These are phyloP conservation scores for Phytophthora idaei DNA, from an alignment of 352 stramenopile genomes.

Conservation along the genomic window DNA sequence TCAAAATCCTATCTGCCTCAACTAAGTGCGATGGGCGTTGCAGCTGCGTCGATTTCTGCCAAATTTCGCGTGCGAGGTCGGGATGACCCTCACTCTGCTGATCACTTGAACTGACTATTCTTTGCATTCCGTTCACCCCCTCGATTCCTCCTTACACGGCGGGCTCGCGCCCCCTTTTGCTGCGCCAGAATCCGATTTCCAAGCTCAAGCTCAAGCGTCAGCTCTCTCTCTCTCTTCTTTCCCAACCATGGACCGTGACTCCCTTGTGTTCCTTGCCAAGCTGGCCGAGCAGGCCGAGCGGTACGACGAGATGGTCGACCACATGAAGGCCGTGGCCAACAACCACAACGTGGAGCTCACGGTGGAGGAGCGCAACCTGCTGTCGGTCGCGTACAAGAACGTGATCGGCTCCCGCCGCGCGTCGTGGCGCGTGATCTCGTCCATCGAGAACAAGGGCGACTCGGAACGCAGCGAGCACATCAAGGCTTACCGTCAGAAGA, in stretches of 20 bases:
- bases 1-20: conserved; percentile 3
- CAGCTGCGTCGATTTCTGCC: conserved; percentile 33
- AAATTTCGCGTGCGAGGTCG: conserved; percentile 26
- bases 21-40: conserved; percentile 33
- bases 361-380: conserved; percentile 98
- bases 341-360: conserved; percentile 96
- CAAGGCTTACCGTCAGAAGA: conserved; percentile 97
- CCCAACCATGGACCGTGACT: conserved; percentile 74
- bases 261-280: conserved; percentile 84
- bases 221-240: conserved; percentile 14
- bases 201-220: conserved; percentile 41
- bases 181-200: conserved; percentile 70
- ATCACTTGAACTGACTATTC: conserved; percentile 2
- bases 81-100: conserved; percentile 24
- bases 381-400: conserved; percentile 97
- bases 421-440: conserved; percentile 99
- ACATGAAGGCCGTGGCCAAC: conserved; percentile 99
- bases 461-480: conserved; percentile 86
- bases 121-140: conserved; percentile 14
- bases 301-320: conserved; percentile 94
- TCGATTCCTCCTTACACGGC: conserved; percentile 3
- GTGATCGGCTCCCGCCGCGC: conserved; percentile 98
- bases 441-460: conserved; percentile 98
- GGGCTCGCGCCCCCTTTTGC: conserved; percentile 31
- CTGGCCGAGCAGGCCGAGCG: conserved; percentile 83